Evolutionary conservation across 352 stramenopile genomes (phyloP), one percentile per base, ranked within the genome.

Genomic region (Blastocystis sp.): DNA sequence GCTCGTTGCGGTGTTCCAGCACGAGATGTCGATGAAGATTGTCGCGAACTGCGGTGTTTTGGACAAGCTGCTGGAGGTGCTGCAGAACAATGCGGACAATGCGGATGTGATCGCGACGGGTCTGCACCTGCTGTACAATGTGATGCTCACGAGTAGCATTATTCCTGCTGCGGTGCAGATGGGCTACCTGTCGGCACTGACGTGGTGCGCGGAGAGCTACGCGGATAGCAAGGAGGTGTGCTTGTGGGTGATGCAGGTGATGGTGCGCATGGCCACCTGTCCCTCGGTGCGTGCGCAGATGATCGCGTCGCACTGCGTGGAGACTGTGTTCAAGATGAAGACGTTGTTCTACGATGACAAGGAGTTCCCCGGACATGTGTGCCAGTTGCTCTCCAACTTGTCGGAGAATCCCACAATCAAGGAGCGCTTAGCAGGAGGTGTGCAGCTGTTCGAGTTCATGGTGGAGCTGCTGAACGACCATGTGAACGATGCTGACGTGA

Each of bases 141-240:
- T 84, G 50, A 84, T 84, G 73, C 59, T 53, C 5, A 84, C 73
- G 0, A 66, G 20, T 15, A 39, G 55, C 43, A 84, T 84, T 23
- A 84, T 84, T 50, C 73, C 73, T 64, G 73, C 47, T 5, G 47
- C 68, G 20, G 73, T 84, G 11, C 20, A 53, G 53, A 43, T 66
- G 50, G 53, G 68, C 53, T 84, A 84, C 34, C 56, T 84, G 43
- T 61, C 73, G 26, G 73, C 73, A 13, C 26, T 84, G 45, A 64
- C 55, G 18, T 84, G 73, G 73, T 84, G 73, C 56, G 73, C 73
- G 20, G 47, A 84, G n/a, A 84, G 68, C 50, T 84, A 84, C 50
- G 62, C 50, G 53, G 47, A 84, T 13, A 68, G 62, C 39, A 45
- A 64, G 56, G 73, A 84, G 73, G 73, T 84, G 6, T 66, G 55